Base-by-base conservation (phyloP, 345 rosid species). In the Arabidopsis suecica region DNA sequence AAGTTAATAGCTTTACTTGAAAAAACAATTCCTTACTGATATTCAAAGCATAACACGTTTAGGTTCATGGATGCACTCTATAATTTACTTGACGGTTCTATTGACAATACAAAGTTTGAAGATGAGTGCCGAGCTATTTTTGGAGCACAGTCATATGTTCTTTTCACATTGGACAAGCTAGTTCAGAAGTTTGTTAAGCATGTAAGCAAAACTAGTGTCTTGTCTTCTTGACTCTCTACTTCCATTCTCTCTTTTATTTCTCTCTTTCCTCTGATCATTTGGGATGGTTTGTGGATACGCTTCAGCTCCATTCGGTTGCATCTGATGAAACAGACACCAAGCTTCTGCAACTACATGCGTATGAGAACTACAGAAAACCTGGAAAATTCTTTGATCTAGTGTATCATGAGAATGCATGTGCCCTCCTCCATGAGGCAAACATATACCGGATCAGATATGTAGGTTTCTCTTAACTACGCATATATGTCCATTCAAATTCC, bases 91-190 rank as follows among this genome's bases (percentile, higher is more conserved):
- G 96, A 90, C 69, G 99, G 99, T 68, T 89, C 97, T 74, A 90
- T 87, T 62, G 96, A 92, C 75, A 93, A 89, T 84, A 79, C 88
- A 36, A 95, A 93, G 84, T 95, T 90, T 72, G 99, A 95, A 85
- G 99, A 95, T 70, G 99, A 95, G 25, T 95, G 98, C 69, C 96
- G 98, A 36, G 90, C 98, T 81, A 84, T 87, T 76, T 84, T 95
- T 68, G 99, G 99, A 74, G 90, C 98, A 61, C 98, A 93, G 77
- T 92, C 99, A 47, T 95, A 95, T 69, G 80, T 95, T 44, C 85
- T 95, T 12, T 95, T 95, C 86, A 95, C 99, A 48, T 78, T 95
- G 87, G 99, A 95, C 84, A 92, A 95, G 80, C 81, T 95, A 80
- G 88, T 95, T 49, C 89, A 85, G 82, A 92, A 92, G 83, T 86